Evolutionary conservation across 306 rosid species (phyloP), one percentile per base, ranked within the genome.

Genomic region (Macrotyloma uniflorum): DNA sequence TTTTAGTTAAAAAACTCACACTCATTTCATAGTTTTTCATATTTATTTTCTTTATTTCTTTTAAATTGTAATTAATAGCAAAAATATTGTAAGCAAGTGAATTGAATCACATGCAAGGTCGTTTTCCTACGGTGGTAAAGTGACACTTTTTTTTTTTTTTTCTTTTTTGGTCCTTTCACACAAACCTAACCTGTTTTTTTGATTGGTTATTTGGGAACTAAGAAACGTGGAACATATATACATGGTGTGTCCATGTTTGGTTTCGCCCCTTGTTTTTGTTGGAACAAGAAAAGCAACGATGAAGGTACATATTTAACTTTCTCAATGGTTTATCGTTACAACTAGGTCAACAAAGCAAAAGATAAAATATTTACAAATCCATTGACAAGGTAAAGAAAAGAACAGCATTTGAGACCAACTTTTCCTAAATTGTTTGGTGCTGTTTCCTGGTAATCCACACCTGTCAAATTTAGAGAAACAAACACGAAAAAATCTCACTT

Each of bases 191-290:
- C 81, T n/a, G n/a, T n/a, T 8, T 23, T 22, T 16, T 22, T 76
- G 38, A 49, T 49, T 50, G 19, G 24, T 54, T 54, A 8, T 76
- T 62, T 11, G 11, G 2, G 24, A 65, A 65, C 47, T 12, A 22
- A 42, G 59, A 68, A 68, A 55, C 82, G 76, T 68, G 76, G 66
- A 55, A 55, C 61, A 12, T 40, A 54, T 19, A 40, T 42, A 77
- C 42, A 36, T 26, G 2, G 33, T 40, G 3, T 53, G 57, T 38
- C 18, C 22, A 46, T 42, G 10, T 38, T n/a, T 36, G 7, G 59
- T 76, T 76, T 63, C 64, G 54, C 59, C 47, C 19, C 12, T 40
- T 43, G 43, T n/a, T 67, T 77, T 50, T 38, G 14, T 10, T 55
- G 13, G 22, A 28, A 28, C 40, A 6, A 42, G 1, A 18, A 53